These are phyloP conservation scores for Rhizopus delemar DNA, from an alignment of 371 early-diverging fungal species.

Conservation along the genomic window DNA sequence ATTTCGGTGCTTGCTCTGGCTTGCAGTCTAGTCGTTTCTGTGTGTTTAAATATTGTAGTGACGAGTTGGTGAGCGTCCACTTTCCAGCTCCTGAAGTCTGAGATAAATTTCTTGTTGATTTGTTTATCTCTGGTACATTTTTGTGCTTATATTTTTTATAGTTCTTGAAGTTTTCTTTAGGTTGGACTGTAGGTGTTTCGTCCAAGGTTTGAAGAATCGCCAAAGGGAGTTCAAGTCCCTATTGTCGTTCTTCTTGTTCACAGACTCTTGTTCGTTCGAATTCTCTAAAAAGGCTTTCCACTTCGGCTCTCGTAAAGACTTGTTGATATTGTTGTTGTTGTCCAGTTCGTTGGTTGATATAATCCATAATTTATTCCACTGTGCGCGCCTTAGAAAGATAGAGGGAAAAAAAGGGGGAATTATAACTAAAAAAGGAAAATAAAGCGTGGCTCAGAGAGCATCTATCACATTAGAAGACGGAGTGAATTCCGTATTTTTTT, in stretches of 20 bases:
- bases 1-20: conserved; percentile 13
- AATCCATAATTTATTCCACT: background rate
- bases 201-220: too few relatives aligned
- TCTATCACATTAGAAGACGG: conserved; percentile 8
- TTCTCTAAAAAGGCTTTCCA: background rate
- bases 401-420: background rate
- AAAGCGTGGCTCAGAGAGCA: conserved; percentile 10
- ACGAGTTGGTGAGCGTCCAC: conserved; percentile 4
- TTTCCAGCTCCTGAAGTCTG: conserved; percentile 6
- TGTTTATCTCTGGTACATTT: background rate
- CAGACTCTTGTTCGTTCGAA: background rate
- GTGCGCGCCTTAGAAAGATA: conserved; percentile 9
- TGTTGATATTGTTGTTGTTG: too few relatives aligned
- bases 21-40: conserved; percentile 3
- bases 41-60: background rate
- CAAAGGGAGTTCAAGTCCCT: too few relatives aligned
- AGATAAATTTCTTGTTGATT: conserved; percentile 4
- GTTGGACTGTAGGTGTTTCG: background rate
- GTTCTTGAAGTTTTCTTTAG: background rate
- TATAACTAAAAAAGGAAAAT: conserved; percentile 2
- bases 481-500: background rate
- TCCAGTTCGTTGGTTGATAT: background rate
- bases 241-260: too few relatives aligned
- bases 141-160: conserved; percentile 6
- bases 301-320: too few relatives aligned